Evolutionary conservation across 1,284 basidiomycete species (phyloP), one percentile per base, ranked within the genome.

Genomic region (Cutaneotrichosporon spelunceum): DNA sequence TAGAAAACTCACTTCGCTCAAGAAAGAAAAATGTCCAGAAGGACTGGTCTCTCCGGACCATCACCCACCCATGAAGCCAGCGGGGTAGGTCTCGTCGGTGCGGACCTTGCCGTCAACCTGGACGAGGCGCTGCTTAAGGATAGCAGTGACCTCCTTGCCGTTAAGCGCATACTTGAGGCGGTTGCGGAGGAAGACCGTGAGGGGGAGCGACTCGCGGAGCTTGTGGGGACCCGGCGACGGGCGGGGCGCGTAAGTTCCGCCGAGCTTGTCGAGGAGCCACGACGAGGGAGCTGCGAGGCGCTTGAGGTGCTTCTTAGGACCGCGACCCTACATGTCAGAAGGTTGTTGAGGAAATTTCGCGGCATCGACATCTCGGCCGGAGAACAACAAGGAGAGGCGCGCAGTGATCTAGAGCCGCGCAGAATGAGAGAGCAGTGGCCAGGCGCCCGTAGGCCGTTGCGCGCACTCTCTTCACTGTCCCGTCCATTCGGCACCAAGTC

Each of bases 251-350:
- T 97, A 97, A 76, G 93, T 96, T 70, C 95, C 95, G 82, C 91
- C 90, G 78, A 99, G 84, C 84, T 99, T 99, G 86, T 98, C 93
- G 72, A 99, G 86, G 93, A 99, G 96, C 96, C 96, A 99, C 84
- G 92, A 91, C 64, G 92, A 95, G 70, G 96, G 96, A 73, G 96
- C 96, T 73, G 89, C 88, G 71, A 98, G 87, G 79, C 95, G 91
- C 87, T 97, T 97, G 84, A 98, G 86, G 82, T 99, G 95, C 84
- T 98, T 98, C 89, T 93, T 95, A 72, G 95, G 95, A 88, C 95
- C 95, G 82, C 94, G 88, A 79, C 86, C 91, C 91, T 93, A 72
- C n/a, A 19, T 16, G 54, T 66, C 52, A 63, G 61, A 50, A 26
- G 36, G 9, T 19, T 14, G 10, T 21, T 3, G 30, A 21, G 34